These are phyloP conservation scores for Mesotaenium endlicherianum DNA, from an alignment of 139 green algal genomes.

Conservation along the genomic window DNA sequence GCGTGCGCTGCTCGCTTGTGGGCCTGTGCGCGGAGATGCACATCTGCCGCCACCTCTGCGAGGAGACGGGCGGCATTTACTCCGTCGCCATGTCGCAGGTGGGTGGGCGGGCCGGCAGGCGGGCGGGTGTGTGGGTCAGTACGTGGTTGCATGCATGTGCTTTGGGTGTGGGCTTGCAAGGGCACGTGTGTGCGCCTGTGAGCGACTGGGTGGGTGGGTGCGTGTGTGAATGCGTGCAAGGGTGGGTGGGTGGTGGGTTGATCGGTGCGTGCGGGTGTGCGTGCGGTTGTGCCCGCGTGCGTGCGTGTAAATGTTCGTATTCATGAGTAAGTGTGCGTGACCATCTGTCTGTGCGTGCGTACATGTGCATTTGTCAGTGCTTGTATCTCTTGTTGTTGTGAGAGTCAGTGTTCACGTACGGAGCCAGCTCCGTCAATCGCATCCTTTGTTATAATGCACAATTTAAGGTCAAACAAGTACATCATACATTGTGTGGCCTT, in stretches of 20 bases:
- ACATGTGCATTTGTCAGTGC: too few relatives aligned
- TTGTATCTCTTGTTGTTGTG: too few relatives aligned
- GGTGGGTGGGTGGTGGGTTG: neutral
- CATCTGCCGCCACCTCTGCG: constrained; percentile 68
- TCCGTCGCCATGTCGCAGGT: constrained; percentile 58
- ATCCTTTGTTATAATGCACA: too few relatives aligned
- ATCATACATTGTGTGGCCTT: too few relatives aligned
- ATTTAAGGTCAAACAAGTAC: too few relatives aligned
- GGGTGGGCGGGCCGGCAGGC: neutral
- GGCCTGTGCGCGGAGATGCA: constrained; percentile 77
- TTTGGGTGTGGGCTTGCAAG: neutral
- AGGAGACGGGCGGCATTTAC: constrained; percentile 81
- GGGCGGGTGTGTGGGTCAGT: neutral
- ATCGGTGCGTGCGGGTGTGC: neutral
- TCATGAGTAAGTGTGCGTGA: too few relatives aligned
- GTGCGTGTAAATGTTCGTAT: too few relatives aligned
- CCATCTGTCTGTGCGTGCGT: too few relatives aligned
- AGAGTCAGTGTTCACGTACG: too few relatives aligned
- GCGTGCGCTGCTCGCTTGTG: constrained; percentile 71
- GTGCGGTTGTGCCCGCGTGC: too few relatives aligned
- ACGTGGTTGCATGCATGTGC: neutral
- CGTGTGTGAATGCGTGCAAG: neutral
- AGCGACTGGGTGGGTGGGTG: neutral
- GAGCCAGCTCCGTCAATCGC: too few relatives aligned
- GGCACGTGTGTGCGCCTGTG: neutral